A percentile compares a stretch with the other conserved stretches of the same genome.
These are phyloP conservation scores for Russula ochroleuca DNA, from an alignment of 768 basidiomycete species.

Conservation along the genomic window DNA sequence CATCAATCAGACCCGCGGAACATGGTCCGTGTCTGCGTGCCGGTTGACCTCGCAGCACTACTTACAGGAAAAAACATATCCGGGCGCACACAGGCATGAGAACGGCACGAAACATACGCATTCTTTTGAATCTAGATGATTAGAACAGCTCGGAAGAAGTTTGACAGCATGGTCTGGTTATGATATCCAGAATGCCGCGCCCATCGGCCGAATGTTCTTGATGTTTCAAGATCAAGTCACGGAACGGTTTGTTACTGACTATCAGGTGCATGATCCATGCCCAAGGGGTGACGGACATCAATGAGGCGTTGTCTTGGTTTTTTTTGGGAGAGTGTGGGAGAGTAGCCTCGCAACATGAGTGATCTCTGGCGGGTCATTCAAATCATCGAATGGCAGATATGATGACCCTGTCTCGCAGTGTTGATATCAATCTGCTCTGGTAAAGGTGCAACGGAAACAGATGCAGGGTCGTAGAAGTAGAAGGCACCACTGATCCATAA, in stretches of 20 bases:
- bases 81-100: not conserved
- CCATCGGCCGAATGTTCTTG: not conserved
- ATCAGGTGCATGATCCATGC: not conserved
- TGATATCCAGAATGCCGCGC: not conserved
- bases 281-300: not conserved
- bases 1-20: no score
- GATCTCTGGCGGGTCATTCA: not conserved
- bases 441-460: not conserved
- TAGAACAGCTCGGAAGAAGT: not conserved
- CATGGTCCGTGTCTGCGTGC: no score
- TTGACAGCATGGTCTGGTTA: not conserved
- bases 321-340: not conserved
- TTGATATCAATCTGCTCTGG: not conserved
- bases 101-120: not conserved
- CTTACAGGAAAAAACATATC: no score
- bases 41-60: no score
- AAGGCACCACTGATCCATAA: no score
- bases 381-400: not conserved
- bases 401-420: not conserved
- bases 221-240: not conserved
- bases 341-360: not conserved
- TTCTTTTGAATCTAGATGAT: slow-evolving; percentile 5
- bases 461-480: not conserved
- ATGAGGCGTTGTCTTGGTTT: not conserved
- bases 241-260: not conserved